These are phyloP conservation scores for Volvox carteri DNA, from an alignment of 163 green algal genomes.

Conservation along the genomic window DNA sequence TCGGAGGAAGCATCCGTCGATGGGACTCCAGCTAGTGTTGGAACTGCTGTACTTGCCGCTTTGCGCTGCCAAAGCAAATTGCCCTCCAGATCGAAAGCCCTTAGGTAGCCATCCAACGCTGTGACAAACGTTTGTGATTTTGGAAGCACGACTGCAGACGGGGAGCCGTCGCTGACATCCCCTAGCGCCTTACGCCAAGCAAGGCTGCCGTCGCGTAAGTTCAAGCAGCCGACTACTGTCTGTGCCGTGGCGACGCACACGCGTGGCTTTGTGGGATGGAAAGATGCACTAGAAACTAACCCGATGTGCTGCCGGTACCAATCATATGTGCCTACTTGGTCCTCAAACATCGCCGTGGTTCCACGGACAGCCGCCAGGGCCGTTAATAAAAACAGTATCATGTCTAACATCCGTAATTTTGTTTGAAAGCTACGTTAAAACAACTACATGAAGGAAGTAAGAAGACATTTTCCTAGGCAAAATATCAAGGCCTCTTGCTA, in stretches of 20 bases:
- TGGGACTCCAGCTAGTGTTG: neutral
- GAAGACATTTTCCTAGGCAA: neutral
- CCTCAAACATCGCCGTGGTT: slow-evolving; percentile 70
- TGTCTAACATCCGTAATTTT: neutral
- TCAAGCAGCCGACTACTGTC: slow-evolving; percentile 73
- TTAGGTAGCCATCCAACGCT: slow-evolving; percentile 22
- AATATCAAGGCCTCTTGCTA: too few species aligned
- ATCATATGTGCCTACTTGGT: slow-evolving; percentile 82
- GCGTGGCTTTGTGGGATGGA: slow-evolving; percentile 54
- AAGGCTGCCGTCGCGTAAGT: slow-evolving; percentile 70
- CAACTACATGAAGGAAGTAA: neutral
- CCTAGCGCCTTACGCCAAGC: slow-evolving; percentile 75
- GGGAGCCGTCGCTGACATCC: neutral
- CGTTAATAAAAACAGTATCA: neutral
- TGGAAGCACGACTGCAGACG: neutral
- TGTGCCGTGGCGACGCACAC: slow-evolving; percentile 72
- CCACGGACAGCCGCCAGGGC: neutral
- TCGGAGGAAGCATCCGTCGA: neutral
- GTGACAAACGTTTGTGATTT: neutral
- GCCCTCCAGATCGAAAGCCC: slow-evolving; percentile 72
- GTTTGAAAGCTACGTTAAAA: neutral
- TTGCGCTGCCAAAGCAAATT: slow-evolving; percentile 64
- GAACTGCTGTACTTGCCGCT: neutral
- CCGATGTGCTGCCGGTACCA: slow-evolving; percentile 84
- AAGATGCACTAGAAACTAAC: slow-evolving; percentile 33